A percentile compares a stretch with the other conserved stretches of the same genome.
These are phyloP conservation scores for Xeromyces bisporus DNA, from an alignment of 495 filamentous ascomycete species.

Conservation along the genomic window DNA sequence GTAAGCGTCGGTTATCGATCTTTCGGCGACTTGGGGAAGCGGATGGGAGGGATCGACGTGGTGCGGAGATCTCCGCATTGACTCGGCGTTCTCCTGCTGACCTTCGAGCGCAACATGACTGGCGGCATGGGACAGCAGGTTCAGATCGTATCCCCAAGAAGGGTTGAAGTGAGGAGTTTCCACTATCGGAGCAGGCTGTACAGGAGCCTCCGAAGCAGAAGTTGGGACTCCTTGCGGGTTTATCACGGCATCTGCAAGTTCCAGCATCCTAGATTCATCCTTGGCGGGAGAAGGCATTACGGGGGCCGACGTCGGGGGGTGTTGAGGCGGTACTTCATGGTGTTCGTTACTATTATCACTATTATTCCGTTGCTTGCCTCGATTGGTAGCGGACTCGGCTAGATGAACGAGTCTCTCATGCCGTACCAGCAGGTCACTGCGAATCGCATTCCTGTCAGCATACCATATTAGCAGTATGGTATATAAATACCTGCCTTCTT, in stretches of 20 bases:
- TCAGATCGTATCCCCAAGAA: constrained; percentile 34
- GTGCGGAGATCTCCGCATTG: constrained; percentile 24
- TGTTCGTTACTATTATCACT: no score
- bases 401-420: constrained; percentile 60
- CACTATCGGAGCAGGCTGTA: constrained; percentile 25
- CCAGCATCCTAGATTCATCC: constrained; percentile 32
- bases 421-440: constrained; percentile 51
- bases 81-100: constrained; percentile 28
- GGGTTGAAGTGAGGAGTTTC: constrained; percentile 32
- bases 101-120: constrained; percentile 34
- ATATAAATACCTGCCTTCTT: constrained; percentile 20
- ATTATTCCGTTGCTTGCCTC: constrained; percentile 23
- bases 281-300: constrained; percentile 24
- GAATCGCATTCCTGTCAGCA: constrained; percentile 15
- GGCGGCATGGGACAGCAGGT: constrained; percentile 32
- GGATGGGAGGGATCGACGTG: constrained; percentile 16
- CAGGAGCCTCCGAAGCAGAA: constrained; percentile 22
- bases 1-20: constrained; percentile 29
- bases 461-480: constrained; percentile 1
- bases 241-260: constrained; percentile 28
- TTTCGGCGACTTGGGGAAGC: constrained; percentile 18
- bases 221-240: constrained; percentile 22
- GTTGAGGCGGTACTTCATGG: constrained; percentile 20
- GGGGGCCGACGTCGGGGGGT: constrained; percentile 20
- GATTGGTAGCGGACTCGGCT: constrained; percentile 34